These are phyloP conservation scores for Salix udensis DNA, from an alignment of 345 rosid genomes.

Conservation along the genomic window DNA sequence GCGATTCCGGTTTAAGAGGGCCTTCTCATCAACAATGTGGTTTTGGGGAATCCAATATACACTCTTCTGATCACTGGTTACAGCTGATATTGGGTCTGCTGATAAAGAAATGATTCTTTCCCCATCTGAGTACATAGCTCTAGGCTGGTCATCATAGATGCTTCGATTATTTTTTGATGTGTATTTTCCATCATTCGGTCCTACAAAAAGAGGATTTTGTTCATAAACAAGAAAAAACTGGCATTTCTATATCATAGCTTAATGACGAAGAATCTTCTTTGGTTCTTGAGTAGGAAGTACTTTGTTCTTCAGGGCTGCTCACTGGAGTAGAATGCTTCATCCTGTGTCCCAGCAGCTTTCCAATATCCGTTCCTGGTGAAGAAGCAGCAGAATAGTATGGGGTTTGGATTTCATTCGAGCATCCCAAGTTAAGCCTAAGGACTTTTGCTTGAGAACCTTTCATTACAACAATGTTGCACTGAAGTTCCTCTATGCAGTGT, in stretches of 20 bases:
- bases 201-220: conserved; percentile 60
- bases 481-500: conserved; percentile 63
- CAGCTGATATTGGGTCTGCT: conserved; percentile 15
- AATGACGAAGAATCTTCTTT: conserved; percentile 28
- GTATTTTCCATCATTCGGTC: conserved; percentile 28
- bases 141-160: conserved; percentile 14
- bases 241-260: conserved; percentile 30
- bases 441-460: conserved; percentile 62
- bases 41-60: conserved; percentile 49
- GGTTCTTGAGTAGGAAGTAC: conserved; percentile 38
- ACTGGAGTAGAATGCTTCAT: conserved; percentile 64
- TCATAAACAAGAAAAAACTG: conserved; percentile 42
- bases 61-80: conserved; percentile 20
- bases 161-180: conserved; percentile 17
- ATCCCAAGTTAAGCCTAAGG: conserved; percentile 56
- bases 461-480: conserved; percentile 60
- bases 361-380: conserved; percentile 40
- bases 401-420: conserved; percentile 45
- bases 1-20: conserved; percentile 9
- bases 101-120: conserved; percentile 33
- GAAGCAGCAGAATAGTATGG: conserved; percentile 56
- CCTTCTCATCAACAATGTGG: conserved; percentile 29
- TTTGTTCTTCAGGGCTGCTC: conserved; percentile 59
- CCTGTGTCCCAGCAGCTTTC: conserved; percentile 24
- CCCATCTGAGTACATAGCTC: conserved; percentile 12